phyloP scores from a whole-genome alignment of 805 yeast species.

The Schizosaccharomyces osmophilus region DNA sequence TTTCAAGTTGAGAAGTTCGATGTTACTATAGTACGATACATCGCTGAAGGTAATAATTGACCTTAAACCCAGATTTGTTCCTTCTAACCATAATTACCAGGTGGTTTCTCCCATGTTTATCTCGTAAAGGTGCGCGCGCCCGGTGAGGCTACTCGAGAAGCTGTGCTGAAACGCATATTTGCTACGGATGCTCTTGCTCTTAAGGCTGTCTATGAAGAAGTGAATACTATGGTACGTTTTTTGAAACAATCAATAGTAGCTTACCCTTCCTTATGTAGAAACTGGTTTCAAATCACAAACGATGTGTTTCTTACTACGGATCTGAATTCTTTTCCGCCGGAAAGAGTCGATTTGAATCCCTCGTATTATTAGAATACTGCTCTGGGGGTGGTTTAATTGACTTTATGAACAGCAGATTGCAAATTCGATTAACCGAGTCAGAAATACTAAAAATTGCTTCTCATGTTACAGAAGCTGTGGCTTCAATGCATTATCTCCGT shows the following conservation, averaged over 20 bases:
- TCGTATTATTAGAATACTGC: constrained; percentile 81
- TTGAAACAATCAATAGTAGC: constrained; percentile 26
- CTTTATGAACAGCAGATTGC: constrained; percentile 66
- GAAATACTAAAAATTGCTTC: constrained; percentile 67
- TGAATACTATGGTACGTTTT: constrained; percentile 83
- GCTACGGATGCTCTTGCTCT: constrained; percentile 76
- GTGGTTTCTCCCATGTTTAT: constrained; percentile 86
- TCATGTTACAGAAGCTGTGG: constrained; percentile 57
- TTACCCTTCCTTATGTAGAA: neutral
- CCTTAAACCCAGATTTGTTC: neutral
- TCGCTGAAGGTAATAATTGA: constrained; percentile 35
- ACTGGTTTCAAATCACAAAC: constrained; percentile 14
- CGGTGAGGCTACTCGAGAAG: constrained; percentile 25
- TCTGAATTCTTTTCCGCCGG: constrained; percentile 69
- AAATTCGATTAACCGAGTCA: constrained; percentile 47
- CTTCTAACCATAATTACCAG: neutral
- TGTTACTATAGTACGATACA: constrained; percentile 40
- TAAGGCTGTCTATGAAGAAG: constrained; percentile 72
- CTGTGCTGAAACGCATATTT: constrained; percentile 81
- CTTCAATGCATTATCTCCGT: constrained; percentile 53
- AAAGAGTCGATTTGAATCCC: constrained; percentile 47
- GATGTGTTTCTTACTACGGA: constrained; percentile 76
- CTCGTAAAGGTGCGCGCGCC: constrained; percentile 33
- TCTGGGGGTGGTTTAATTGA: constrained; percentile 47
- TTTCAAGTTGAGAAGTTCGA: constrained; percentile 67